Evolutionary conservation across 495 filamentous ascomycete species (phyloP), one percentile per base, ranked within the genome.

Genomic region (Podospora tetraspora): DNA sequence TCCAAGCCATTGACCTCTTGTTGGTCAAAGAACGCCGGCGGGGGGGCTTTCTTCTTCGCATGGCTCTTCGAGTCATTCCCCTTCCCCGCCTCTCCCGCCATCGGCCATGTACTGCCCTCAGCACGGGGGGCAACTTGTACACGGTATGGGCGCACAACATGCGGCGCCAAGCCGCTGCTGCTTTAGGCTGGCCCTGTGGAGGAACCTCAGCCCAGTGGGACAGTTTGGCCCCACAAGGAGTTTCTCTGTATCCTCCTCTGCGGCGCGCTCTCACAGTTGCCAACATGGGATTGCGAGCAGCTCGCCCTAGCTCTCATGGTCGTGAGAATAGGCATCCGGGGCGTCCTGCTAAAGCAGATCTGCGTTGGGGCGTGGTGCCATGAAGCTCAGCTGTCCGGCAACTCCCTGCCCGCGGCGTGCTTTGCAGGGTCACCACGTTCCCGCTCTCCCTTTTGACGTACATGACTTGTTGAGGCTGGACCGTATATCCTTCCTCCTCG

Each of bases 21-120:
- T 71, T 69, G 70, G 69, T 61, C 25, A 64, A 63, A 63, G 62
- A 43, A 69, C 61, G 66, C 30, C 66, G 60, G 66, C 66, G 57
- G 61, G 62, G 57, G 61, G 62, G 66, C 61, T 61, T 71, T 61
- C 65, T 64, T 27, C 73, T 74, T 71, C 73, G 73, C 75, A 75
- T 77, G 69, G 69, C 37, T 61, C 68, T 63, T 67, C 70, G 72
- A 72, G 76, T 75, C 76, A 76, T 74, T 70, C 71, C 68, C 66
- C 69, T 73, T 64, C 71, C 67, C 76, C 74, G 56, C 69, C 69
- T 57, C 61, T 66, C 63, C 43, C 63, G 34, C 16, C 57, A 24
- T 60, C 67, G 62, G 62, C 34, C 60, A 52, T 59, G 56, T 64
- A 65, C 32, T 59, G 61, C 34, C n/a, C 23, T 62, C 67, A 30